Conservation (phyloP, 345 rosid species). For the Capsella bursapastoris region DNA sequence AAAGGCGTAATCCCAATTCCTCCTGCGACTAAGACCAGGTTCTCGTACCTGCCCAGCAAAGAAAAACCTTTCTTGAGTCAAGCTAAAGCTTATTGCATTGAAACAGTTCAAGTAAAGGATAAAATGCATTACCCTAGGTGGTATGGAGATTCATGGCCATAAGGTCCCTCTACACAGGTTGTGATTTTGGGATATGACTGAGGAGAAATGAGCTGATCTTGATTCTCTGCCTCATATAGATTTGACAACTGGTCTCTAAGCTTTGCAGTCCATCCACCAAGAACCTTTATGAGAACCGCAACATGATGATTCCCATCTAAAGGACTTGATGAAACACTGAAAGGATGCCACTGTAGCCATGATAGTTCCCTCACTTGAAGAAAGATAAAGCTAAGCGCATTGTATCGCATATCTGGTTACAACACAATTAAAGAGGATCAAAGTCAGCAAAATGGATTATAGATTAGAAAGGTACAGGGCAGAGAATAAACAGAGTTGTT, state of each 20-base stretch:
- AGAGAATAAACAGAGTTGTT: slow-evolving; percentile 36
- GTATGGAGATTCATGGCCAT: slow-evolving; percentile 80
- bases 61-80: not conserved
- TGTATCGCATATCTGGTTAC: slow-evolving; percentile 64
- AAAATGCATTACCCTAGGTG: slow-evolving; percentile 67
- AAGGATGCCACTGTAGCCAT: slow-evolving; percentile 98
- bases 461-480: slow-evolving; percentile 6
- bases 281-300: slow-evolving; percentile 78
- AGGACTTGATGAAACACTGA: slow-evolving; percentile 94
- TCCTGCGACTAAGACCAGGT: slow-evolving; percentile 87
- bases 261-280: slow-evolving; percentile 79
- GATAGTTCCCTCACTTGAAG: slow-evolving; percentile 84
- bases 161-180: slow-evolving; percentile 90
- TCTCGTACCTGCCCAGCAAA: slow-evolving; percentile 64
- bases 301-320: slow-evolving; percentile 70
- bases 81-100: not conserved
- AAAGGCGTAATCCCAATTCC: slow-evolving; percentile 94
- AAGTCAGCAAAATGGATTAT: not conserved
- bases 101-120: not conserved
- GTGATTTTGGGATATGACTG: slow-evolving; percentile 51
- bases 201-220: slow-evolving; percentile 25
- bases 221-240: slow-evolving; percentile 45
- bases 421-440: not conserved
- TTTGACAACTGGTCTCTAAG: slow-evolving; percentile 56
- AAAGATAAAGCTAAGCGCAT: slow-evolving; percentile 86